phyloP scores from a whole-genome alignment of 2,329 filamentous ascomycete species.

The Moelleriella libera region DNA sequence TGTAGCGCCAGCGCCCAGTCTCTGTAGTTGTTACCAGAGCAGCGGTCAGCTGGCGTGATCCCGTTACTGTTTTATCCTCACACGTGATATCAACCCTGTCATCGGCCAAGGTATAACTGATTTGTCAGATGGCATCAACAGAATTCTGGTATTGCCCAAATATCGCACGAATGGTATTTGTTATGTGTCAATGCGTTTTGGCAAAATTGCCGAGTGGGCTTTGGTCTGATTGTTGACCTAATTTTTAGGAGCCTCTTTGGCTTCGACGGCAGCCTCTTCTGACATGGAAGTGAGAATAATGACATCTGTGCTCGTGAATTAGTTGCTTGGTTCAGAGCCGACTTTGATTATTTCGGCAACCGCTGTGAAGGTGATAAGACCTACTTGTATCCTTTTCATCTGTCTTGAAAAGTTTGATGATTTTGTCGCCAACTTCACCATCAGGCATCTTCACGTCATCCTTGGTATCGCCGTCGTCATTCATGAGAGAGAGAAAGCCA shows the following conservation, averaged over 20 bases:
- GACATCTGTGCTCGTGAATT: slow-evolving; percentile 46
- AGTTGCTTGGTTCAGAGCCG: not conserved
- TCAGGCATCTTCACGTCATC: slow-evolving; percentile 92
- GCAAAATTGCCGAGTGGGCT: slow-evolving; percentile 11
- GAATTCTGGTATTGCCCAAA: slow-evolving; percentile 11
- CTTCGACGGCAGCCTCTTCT: slow-evolving; percentile 83
- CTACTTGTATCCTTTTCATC: slow-evolving; percentile 92
- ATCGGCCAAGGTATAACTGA: slow-evolving; percentile 21
- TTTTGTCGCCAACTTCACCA: slow-evolving; percentile 76
- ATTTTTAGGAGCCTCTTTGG: slow-evolving; percentile 68
- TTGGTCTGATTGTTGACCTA: slow-evolving; percentile 9
- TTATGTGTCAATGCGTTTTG: slow-evolving; percentile 11
- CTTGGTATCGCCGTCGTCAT: slow-evolving; percentile 73
- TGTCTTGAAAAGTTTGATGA: slow-evolving; percentile 60
- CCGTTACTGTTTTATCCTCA: slow-evolving; percentile 28
- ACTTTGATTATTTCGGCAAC: no score
- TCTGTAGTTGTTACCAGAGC: slow-evolving; percentile 14
- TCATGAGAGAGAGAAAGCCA: slow-evolving; percentile 88
- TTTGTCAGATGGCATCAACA: slow-evolving; percentile 18
- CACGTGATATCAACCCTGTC: slow-evolving; percentile 23
- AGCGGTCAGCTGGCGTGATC: slow-evolving; percentile 27
- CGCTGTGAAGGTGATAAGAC: slow-evolving; percentile 20
- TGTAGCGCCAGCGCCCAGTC: slow-evolving; percentile 6
- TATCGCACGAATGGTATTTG: slow-evolving; percentile 8
- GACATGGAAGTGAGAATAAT: slow-evolving; percentile 92